Conservation (phyloP, 1,284 basidiomycete species). For the Ceratobasidium sp. region DNA sequence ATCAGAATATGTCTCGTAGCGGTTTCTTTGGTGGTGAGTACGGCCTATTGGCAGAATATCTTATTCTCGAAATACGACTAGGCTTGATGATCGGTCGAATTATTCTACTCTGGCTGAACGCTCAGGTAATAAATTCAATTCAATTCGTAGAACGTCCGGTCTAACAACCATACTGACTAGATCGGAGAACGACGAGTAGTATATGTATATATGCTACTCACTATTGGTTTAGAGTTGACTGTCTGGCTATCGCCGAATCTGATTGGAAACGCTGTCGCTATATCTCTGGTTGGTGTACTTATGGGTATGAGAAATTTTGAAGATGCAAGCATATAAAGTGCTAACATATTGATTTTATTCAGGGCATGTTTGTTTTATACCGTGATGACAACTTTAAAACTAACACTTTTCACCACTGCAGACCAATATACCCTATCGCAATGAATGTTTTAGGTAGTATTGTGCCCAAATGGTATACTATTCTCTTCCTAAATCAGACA, state of each 20-base stretch:
- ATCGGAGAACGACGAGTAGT: constrained; percentile 69
- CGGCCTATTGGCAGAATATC: too few species aligned
- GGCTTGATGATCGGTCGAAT: constrained; percentile 72
- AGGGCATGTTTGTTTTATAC: constrained; percentile 16
- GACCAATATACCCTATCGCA: constrained; percentile 26
- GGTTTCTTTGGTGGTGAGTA: constrained; percentile 63
- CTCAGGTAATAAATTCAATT: constrained; percentile 58
- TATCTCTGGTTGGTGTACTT: constrained; percentile 58
- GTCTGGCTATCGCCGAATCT: constrained; percentile 59
- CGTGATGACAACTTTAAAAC: neutral
- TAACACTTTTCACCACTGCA: neutral
- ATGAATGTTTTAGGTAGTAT: constrained; percentile 27
- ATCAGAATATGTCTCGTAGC: neutral
- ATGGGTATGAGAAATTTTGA: neutral
- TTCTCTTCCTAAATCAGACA: neutral
- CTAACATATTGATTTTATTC: neutral
- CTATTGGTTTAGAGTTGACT: constrained; percentile 62
- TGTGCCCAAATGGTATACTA: constrained; percentile 28
- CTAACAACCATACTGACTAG: constrained; percentile 53
- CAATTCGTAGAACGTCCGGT: too few species aligned
- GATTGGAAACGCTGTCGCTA: constrained; percentile 59
- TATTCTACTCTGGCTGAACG: constrained; percentile 69
- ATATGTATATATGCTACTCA: constrained; percentile 66
- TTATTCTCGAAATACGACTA: constrained; percentile 47
- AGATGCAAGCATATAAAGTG: neutral